phyloP scores from a whole-genome alignment of 192 early-diverging fungal genomes.

The Podochytrium sp. region DNA sequence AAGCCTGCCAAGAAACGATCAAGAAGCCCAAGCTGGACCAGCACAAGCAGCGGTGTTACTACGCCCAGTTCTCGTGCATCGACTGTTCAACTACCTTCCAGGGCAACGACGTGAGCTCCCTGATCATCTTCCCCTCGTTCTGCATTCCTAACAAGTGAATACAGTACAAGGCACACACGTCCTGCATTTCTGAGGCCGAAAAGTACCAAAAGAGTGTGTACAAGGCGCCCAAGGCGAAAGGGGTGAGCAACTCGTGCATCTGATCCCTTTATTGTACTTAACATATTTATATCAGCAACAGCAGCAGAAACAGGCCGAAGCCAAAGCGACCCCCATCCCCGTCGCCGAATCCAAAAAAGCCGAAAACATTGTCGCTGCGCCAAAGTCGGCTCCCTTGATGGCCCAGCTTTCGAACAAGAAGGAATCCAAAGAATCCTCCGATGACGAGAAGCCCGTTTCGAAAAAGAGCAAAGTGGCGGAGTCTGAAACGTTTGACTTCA shows the following conservation, averaged over 20 bases:
- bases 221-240: slow-evolving; percentile 75
- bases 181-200: slow-evolving; percentile 91
- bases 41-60: slow-evolving; percentile 79
- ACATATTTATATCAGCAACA: slow-evolving; percentile 3
- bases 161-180: slow-evolving; percentile 79
- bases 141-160: too few species aligned
- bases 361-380: slow-evolving; percentile 39
- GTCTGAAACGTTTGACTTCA: slow-evolving; percentile 7
- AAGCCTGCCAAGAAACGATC: slow-evolving; percentile 72
- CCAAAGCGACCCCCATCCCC: not conserved
- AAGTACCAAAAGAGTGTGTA: slow-evolving; percentile 90
- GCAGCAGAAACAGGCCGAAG: slow-evolving; percentile 19
- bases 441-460: slow-evolving; percentile 8
- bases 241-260: slow-evolving; percentile 31
- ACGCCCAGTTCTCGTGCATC: slow-evolving; percentile 87
- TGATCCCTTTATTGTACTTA: not conserved
- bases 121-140: not conserved
- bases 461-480: slow-evolving; percentile 25
- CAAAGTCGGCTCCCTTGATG: slow-evolving; percentile 40
- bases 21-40: slow-evolving; percentile 93
- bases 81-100: slow-evolving; percentile 88
- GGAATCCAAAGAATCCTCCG: slow-evolving; percentile 8
- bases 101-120: slow-evolving; percentile 52
- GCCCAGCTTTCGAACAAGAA: slow-evolving; percentile 43
- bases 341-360: not conserved